Percentiles rank a stretch among this genome's conserved stretches.
phyloP scores from a whole-genome alignment of 495 filamentous ascomycete species.

The Tuber indicum region DNA sequence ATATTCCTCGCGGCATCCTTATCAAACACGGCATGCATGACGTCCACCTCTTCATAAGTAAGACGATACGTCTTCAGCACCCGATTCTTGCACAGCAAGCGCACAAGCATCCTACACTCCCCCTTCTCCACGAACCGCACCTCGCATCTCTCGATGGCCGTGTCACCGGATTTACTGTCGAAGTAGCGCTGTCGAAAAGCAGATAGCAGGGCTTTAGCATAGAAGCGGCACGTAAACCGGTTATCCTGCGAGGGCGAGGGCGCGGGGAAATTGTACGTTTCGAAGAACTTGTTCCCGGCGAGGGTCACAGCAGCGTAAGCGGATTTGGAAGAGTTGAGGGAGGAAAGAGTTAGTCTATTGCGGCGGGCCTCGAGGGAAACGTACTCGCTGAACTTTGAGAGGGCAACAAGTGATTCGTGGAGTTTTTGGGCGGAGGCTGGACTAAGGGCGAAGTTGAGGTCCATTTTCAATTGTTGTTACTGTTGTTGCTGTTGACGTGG shows the following conservation, averaged over 20 bases:
- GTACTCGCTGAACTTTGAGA: slow-evolving; percentile 86
- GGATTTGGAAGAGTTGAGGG: slow-evolving; percentile 87
- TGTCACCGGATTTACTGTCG: slow-evolving; percentile 57
- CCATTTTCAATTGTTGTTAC: slow-evolving; percentile 51
- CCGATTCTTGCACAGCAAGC: slow-evolving; percentile 79
- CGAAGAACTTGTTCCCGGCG: slow-evolving; percentile 69
- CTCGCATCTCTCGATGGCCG: slow-evolving; percentile 79
- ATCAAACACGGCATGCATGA: slow-evolving; percentile 85
- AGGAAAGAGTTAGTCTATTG: slow-evolving; percentile 66
- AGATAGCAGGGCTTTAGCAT: slow-evolving; percentile 65
- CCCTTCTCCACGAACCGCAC: slow-evolving; percentile 70
- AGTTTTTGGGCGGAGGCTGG: slow-evolving; percentile 66
- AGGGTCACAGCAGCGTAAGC: slow-evolving; percentile 80
- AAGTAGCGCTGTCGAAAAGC: slow-evolving; percentile 51
- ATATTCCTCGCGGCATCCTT: slow-evolving; percentile 59
- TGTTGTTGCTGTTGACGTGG: neutral
- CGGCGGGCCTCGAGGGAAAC: slow-evolving; percentile 69
- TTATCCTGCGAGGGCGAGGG: slow-evolving; percentile 44
- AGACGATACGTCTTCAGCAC: slow-evolving; percentile 88
- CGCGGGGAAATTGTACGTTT: slow-evolving; percentile 58
- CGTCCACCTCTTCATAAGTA: slow-evolving; percentile 73
- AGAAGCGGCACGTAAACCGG: slow-evolving; percentile 66
- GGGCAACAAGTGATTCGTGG: slow-evolving; percentile 77
- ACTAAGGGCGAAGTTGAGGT: slow-evolving; percentile 70
- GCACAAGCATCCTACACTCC: slow-evolving; percentile 73